These are phyloP conservation scores for Cyberlindnera mycetangii DNA, from an alignment of 805 yeast genomes.

Conservation along the genomic window DNA sequence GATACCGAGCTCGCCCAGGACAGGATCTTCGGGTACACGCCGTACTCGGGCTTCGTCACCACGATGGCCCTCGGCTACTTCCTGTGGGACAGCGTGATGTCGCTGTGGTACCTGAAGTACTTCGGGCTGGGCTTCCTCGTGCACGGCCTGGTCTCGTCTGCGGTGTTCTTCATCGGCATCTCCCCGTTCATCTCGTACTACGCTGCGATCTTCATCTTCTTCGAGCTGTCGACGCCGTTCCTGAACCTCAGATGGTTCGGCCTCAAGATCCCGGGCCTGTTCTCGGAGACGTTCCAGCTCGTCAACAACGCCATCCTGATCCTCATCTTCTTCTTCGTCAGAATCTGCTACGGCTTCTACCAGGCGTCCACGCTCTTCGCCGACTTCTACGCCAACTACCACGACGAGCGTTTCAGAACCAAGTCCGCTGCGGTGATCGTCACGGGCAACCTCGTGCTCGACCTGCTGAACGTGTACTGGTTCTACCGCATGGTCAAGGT, in stretches of 20 bases:
- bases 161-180: slow-evolving; percentile 60
- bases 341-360: slow-evolving; percentile 77
- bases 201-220: slow-evolving; percentile 70
- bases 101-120: slow-evolving; percentile 48
- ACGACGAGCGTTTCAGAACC: slow-evolving; percentile 42
- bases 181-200: slow-evolving; percentile 69
- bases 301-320: slow-evolving; percentile 68
- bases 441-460: slow-evolving; percentile 52
- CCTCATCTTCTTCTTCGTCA: slow-evolving; percentile 58
- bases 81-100: slow-evolving; percentile 75
- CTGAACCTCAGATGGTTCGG: slow-evolving; percentile 85
- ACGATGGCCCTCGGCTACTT: slow-evolving; percentile 75
- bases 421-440: slow-evolving; percentile 32
- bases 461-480: slow-evolving; percentile 70
- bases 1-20: slow-evolving; percentile 46
- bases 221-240: slow-evolving; percentile 84
- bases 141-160: slow-evolving; percentile 73
- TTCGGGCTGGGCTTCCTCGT: slow-evolving; percentile 74
- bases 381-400: slow-evolving; percentile 39
- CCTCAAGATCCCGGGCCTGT: slow-evolving; percentile 60
- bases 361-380: slow-evolving; percentile 48
- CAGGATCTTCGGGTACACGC: slow-evolving; percentile 61
- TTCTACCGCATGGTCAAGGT: slow-evolving; percentile 71
- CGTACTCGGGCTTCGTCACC: slow-evolving; percentile 65
- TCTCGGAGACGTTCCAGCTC: slow-evolving; percentile 47